Evolutionary conservation across 2,329 filamentous ascomycete species (phyloP).

Genomic region (Fusarium beomiforme): DNA sequence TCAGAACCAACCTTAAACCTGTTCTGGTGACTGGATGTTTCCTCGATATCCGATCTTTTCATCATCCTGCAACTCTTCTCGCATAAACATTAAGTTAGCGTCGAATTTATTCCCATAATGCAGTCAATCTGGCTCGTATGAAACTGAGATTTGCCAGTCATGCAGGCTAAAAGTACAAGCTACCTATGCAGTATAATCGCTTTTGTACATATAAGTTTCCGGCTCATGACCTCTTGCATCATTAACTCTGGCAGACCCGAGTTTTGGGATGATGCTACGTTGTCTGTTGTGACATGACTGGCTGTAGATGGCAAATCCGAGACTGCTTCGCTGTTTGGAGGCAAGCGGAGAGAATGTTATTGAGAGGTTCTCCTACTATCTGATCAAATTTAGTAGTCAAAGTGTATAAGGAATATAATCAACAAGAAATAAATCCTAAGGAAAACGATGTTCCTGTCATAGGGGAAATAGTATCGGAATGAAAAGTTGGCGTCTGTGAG

Average conservation of each 20-base stretch:
- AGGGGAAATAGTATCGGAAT: background rate
- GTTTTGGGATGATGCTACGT: background rate
- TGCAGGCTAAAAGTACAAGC: background rate
- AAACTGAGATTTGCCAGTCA: background rate
- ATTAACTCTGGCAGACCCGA: background rate
- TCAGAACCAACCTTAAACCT: background rate
- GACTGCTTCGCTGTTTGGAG: background rate
- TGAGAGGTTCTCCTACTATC: background rate
- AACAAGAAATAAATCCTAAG: background rate
- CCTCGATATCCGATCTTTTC: background rate
- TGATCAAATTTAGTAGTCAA: background rate
- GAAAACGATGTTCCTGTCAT: background rate
- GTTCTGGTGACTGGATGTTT: background rate
- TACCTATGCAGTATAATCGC: background rate
- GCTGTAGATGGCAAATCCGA: background rate
- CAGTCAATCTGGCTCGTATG: slow-evolving; percentile 23
- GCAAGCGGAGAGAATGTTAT: background rate
- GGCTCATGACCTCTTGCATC: background rate
- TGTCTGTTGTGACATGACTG: background rate
- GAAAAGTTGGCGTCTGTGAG: background rate
- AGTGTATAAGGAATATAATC: background rate
- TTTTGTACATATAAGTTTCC: background rate
- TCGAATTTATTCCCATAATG: slow-evolving; percentile 1
- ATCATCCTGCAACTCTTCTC: background rate
- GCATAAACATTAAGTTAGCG: slow-evolving; percentile 7